Conservation (phyloP, 495 filamentous ascomycete genomes). For the Aspergillus cavernicola region DNA sequence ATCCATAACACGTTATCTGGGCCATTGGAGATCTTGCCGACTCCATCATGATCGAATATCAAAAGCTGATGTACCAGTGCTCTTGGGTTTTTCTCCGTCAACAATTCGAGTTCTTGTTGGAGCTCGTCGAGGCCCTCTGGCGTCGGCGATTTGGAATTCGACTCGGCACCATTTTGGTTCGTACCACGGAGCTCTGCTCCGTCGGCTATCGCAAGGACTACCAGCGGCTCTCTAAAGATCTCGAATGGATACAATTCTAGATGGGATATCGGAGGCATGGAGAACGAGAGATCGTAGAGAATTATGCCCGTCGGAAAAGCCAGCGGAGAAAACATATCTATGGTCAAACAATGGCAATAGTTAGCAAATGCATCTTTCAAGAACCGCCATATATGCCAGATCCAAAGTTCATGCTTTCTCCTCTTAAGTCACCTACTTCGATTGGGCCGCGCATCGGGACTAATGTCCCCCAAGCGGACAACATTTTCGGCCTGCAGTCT, state of each 20-base stretch:
- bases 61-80: conserved; percentile 74
- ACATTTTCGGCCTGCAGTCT: conserved; percentile 76
- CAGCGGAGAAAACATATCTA: conserved; percentile 93
- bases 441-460: conserved; percentile 79
- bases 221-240: conserved; percentile 72
- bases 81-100: conserved; percentile 63
- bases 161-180: conserved; percentile 25
- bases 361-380: conserved; percentile 18
- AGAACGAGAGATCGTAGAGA: conserved; percentile 83
- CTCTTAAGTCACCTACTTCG: conserved; percentile 60
- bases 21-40: conserved; percentile 39
- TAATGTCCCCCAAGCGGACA: conserved; percentile 86
- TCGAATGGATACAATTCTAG: conserved; percentile 80
- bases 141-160: conserved; percentile 23
- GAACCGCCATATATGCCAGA: neutral
- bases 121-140: conserved; percentile 57
- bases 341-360: conserved; percentile 8
- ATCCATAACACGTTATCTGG: conserved; percentile 61
- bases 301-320: conserved; percentile 87
- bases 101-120: conserved; percentile 56
- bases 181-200: conserved; percentile 52
- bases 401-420: neutral
- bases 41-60: conserved; percentile 64
- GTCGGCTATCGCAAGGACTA: conserved; percentile 76
- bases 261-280: conserved; percentile 72